Evolutionary conservation across 768 basidiomycete genomes (phyloP).

Genomic region (Collybia sp.): DNA sequence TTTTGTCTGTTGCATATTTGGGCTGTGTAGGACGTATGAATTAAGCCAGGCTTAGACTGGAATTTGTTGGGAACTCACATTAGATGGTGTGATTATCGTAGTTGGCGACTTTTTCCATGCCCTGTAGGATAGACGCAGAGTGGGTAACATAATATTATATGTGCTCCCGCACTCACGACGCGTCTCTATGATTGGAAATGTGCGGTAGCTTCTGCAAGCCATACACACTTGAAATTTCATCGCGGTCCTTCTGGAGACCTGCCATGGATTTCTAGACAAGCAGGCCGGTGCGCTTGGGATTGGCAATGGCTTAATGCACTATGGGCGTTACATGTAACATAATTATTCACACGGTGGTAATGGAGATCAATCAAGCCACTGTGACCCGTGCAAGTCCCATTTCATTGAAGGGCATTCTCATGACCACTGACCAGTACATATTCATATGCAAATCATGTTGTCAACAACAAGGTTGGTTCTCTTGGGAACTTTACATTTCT

Average conservation of each 20-base stretch:
- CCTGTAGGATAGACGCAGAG: background rate
- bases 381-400: no score
- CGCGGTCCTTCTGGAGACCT: background rate
- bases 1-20: background rate
- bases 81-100: conserved; percentile 6
- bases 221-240: background rate
- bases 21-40: background rate
- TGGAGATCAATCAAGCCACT: no score
- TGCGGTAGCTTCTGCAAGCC: background rate
- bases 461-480: no score
- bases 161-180: background rate
- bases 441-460: no score
- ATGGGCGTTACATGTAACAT: no score
- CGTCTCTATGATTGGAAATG: background rate
- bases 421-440: no score
- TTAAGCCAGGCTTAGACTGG: background rate
- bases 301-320: no score
- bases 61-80: background rate
- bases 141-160: background rate
- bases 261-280: background rate
- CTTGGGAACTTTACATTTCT: no score
- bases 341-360: no score
- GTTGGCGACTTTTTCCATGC: conserved; percentile 14
- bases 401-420: no score
- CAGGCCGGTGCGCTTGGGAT: no score